phyloP scores from a whole-genome alignment of 768 basidiomycete species.

The Tylopilus vinaceipallidus region DNA sequence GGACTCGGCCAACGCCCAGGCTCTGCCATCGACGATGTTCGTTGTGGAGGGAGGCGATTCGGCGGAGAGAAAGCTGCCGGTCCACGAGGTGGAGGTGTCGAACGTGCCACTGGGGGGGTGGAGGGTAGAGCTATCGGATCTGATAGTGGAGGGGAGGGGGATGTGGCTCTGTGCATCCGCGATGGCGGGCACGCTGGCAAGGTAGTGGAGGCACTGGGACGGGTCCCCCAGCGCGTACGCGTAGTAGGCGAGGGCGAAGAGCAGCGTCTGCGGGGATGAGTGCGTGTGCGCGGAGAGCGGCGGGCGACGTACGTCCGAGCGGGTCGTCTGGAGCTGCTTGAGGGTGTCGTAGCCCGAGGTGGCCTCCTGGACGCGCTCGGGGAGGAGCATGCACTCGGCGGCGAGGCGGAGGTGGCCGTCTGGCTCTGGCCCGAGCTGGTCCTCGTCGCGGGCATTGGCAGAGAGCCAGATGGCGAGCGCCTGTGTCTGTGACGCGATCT shows the following conservation, averaged over 20 bases:
- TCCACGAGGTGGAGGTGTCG: slow-evolving; percentile 46
- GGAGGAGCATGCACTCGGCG: slow-evolving; percentile 55
- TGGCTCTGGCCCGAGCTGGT: slow-evolving; percentile 51
- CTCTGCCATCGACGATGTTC: slow-evolving; percentile 66
- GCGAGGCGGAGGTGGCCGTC: slow-evolving; percentile 35
- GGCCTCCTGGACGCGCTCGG: slow-evolving; percentile 60
- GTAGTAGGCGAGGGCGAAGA: slow-evolving; percentile 73
- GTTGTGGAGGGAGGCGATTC: slow-evolving; percentile 40
- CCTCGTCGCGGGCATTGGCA: slow-evolving; percentile 49
- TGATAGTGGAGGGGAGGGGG: slow-evolving; percentile 42
- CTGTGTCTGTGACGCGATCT: slow-evolving; percentile 68
- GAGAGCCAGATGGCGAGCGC: slow-evolving; percentile 56
- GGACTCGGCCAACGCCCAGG: slow-evolving; percentile 71
- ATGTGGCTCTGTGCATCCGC: slow-evolving; percentile 53
- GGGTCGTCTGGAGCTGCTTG: slow-evolving; percentile 46
- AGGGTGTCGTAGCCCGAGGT: slow-evolving; percentile 51
- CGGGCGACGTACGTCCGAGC: slow-evolving; percentile 54
- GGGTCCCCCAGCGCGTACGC: slow-evolving; percentile 74
- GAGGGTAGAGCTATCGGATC: slow-evolving; percentile 39
- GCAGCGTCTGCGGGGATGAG: slow-evolving; percentile 51
- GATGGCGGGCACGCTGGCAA: slow-evolving; percentile 54
- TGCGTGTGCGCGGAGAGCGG: not conserved
- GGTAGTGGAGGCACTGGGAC: slow-evolving; percentile 57
- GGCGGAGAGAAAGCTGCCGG: slow-evolving; percentile 47
- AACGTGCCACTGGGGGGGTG: slow-evolving; percentile 36